A percentile compares a stretch with the other conserved stretches of the same genome.
Evolutionary conservation across 2,329 filamentous ascomycete genomes (phyloP).

Genomic region (Chaetomium olivaceum): DNA sequence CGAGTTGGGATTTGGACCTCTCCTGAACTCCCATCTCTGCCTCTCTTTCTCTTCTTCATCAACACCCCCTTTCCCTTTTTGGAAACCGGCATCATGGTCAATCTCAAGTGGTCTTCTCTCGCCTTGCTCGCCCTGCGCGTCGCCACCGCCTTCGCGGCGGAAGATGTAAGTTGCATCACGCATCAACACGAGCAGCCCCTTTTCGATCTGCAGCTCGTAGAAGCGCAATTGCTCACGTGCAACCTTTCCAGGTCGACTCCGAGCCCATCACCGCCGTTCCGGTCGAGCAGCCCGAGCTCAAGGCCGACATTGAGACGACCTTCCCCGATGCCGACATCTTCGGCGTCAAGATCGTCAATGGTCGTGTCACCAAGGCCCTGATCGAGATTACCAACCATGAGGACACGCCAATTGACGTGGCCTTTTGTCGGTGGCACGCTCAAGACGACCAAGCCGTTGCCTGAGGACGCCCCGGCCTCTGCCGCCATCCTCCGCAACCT

Average conservation of each 20-base stretch:
- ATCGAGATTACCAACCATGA: conserved; percentile 86
- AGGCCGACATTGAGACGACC: conserved; percentile 64
- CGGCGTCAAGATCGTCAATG: conserved; percentile 94
- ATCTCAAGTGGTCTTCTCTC: conserved; percentile 69
- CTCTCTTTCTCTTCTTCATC: conserved; percentile 19
- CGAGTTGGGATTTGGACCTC: conserved; percentile 20
- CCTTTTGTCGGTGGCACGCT: conserved; percentile 77
- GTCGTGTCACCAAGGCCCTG: conserved; percentile 77
- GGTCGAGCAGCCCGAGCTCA: conserved; percentile 48
- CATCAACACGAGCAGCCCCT: not conserved
- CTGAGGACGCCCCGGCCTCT: conserved; percentile 48
- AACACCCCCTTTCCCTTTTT: conserved; percentile 19
- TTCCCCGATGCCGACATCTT: conserved; percentile 78
- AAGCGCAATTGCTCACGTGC: conserved; percentile 10
- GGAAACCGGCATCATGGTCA: conserved; percentile 61
- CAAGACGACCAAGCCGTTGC: conserved; percentile 55
- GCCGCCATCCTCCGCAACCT: conserved; percentile 77
- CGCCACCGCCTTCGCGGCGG: conserved; percentile 63
- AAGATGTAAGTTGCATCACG: conserved; percentile 52
- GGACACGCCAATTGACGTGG: conserved; percentile 69
- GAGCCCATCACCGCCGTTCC: conserved; percentile 29
- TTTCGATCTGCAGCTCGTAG: not conserved
- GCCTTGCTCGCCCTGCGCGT: conserved; percentile 70
- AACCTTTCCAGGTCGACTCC: conserved; percentile 27
- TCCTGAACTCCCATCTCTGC: conserved; percentile 16